Conservation (phyloP, 305 asterid species). For the Solanum chacoense region DNA sequence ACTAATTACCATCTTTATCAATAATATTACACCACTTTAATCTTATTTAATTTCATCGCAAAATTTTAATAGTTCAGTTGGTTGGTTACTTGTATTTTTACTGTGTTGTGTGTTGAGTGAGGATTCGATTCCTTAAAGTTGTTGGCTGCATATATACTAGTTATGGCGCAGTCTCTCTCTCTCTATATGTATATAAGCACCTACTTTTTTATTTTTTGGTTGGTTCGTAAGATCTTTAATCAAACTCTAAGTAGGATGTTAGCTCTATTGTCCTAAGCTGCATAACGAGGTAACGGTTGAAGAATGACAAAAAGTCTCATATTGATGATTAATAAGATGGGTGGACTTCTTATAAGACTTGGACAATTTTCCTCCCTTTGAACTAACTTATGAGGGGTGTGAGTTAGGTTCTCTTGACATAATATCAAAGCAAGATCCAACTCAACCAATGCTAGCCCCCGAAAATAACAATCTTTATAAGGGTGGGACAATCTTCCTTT, state of each 20-base stretch:
- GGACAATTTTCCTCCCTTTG: no score
- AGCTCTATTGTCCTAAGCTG: neutral
- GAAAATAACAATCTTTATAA: neutral
- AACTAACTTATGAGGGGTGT: neutral
- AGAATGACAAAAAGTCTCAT: neutral
- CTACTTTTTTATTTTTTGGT: no score
- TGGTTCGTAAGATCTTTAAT: no score
- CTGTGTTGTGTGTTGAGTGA: neutral
- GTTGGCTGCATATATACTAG: neutral
- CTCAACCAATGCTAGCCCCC: neutral
- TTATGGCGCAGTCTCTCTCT: no score
- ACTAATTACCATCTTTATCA: neutral
- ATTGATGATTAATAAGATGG: neutral
- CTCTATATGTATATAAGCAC: neutral
- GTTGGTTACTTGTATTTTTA: neutral
- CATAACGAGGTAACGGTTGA: neutral
- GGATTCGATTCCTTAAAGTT: neutral
- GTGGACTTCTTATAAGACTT: neutral
- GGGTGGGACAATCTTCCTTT: neutral
- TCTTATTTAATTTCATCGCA: neutral
- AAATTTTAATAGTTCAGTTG: neutral
- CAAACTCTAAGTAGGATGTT: neutral
- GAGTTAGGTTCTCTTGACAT: neutral
- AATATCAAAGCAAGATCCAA: neutral
- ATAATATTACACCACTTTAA: constrained; percentile 8